Conservation (phyloP, 108 stramenopile genomes). For the Discostella pseudostelligera region DNA sequence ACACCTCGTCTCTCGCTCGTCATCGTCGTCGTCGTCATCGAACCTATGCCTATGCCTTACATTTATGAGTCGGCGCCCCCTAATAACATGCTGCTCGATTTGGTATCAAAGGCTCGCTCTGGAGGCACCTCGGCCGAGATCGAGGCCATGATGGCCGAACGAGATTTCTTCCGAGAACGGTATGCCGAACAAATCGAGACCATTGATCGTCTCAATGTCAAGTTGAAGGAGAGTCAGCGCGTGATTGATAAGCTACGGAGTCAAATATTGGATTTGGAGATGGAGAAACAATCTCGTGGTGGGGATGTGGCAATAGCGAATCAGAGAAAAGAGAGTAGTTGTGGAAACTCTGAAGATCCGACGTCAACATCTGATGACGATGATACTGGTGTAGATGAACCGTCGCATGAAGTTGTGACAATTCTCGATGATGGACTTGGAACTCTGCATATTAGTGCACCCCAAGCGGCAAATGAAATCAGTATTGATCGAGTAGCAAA, state of each 20-base stretch:
- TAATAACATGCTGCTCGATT: constrained; percentile 21
- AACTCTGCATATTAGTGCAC: not conserved
- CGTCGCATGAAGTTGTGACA: not conserved
- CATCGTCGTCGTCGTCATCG: too few relatives aligned
- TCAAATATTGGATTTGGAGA: constrained; percentile 37
- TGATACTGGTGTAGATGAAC: not conserved
- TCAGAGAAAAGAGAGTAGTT: not conserved
- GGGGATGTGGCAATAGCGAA: not conserved
- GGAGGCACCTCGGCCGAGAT: constrained; percentile 25
- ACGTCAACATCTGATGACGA: not conserved
- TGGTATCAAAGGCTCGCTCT: constrained; percentile 16
- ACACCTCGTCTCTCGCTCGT: too few relatives aligned
- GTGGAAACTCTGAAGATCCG: not conserved
- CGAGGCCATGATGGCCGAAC: constrained; percentile 42
- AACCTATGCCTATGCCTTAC: too few relatives aligned
- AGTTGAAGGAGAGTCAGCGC: constrained; percentile 41
- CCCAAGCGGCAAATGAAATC: not conserved
- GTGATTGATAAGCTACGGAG: constrained; percentile 40
- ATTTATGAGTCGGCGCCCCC: too few relatives aligned
- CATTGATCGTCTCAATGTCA: constrained; percentile 25
- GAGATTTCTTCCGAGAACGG: constrained; percentile 48
- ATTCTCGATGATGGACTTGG: not conserved
- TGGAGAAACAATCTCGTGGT: constrained; percentile 12
- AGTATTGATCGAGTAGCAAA: not conserved
- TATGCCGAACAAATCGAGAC: constrained; percentile 38